Percentiles rank a stretch among this genome's conserved stretches.
phyloP scores from a whole-genome alignment of 306 rosid genomes.

The Geum urbanum region DNA sequence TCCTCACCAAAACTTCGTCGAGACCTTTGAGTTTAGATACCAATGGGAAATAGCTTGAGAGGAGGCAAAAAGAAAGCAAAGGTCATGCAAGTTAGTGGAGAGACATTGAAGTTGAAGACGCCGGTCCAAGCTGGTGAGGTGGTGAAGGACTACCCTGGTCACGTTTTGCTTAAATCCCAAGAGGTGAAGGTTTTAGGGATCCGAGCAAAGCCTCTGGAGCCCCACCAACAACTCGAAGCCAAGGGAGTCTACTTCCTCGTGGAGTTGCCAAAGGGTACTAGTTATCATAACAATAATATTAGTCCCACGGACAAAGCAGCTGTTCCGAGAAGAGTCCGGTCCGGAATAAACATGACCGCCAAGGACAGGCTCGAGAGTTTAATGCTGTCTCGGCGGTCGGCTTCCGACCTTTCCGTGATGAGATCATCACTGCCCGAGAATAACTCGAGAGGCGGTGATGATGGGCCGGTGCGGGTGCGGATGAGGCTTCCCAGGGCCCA shows the following conservation, averaged over 20 bases:
- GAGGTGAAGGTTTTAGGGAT: conserved; percentile 76
- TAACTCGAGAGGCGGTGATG: not conserved
- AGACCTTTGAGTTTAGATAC: not conserved
- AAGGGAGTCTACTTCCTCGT: conserved; percentile 75
- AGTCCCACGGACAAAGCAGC: conserved; percentile 14
- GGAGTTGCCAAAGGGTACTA: conserved; percentile 42
- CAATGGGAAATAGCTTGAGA: conserved; percentile 69
- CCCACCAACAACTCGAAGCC: conserved; percentile 40
- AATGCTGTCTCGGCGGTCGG: conserved; percentile 60
- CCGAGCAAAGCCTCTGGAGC: conserved; percentile 63
- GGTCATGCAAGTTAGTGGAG: conserved; percentile 81
- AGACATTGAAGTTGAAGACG: conserved; percentile 60
- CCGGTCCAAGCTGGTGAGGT: conserved; percentile 56
- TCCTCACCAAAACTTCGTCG: not conserved
- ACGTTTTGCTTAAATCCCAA: conserved; percentile 68
- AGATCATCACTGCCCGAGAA: conserved; percentile 30
- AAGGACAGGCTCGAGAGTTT: conserved; percentile 79
- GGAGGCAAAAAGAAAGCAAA: conserved; percentile 65
- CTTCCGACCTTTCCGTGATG: conserved; percentile 61
- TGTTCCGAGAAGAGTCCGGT: conserved; percentile 61
- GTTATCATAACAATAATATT: not conserved
- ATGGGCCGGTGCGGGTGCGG: conserved; percentile 45
- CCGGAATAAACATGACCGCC: conserved; percentile 83
- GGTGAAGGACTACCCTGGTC: conserved; percentile 55
- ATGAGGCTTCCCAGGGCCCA: conserved; percentile 67